Base-by-base conservation (phyloP, 208 protist species). In the Trypanosoma caninum region DNA sequence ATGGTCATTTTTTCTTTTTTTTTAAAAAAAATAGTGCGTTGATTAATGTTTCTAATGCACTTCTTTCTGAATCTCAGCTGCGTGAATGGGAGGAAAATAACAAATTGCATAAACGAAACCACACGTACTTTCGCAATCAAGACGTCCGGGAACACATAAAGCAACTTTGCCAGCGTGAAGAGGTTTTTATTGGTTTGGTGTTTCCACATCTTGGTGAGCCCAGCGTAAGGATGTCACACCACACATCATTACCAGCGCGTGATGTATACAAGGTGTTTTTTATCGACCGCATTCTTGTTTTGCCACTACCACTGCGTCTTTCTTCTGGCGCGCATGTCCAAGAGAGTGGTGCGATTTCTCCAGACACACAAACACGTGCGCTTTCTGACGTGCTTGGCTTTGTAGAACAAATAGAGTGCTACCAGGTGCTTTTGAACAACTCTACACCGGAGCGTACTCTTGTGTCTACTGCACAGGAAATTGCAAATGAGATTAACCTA, bases 221-320 rank as follows among this genome's bases (percentile, higher is more conserved):
- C 10, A 80, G 82, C 4, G 51, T 95, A 22, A 37, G 23, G 28
- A 85, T 84, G 52, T 70, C 76, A 25, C 76, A 80, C 59, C 46
- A 52, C 59, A 79, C 65, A 62, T 59, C 82, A 20, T 48, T 94
- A 35, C 76, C 77, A 8, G 58, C 80, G 2, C 60, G 59, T 30
- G 66, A 84, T 37, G 66, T 82, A 65, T 93, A 93, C 72, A 89
- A 86, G 50, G 79, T 87, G 1, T 90, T 91, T 72, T 95, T 95
- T 59, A 48, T 91, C 0, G 86, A 95, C 65, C 88, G 85, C 62
- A 47, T 95, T 52, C 79, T 95, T 27, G 89, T 95, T 38, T 82
- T 86, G 16, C 86, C 89, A 58, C 76, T 95, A 30, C 77, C 85
- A 2, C 69, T 92, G 41, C 83, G 89, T n/a, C 77, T 95, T 46